Conservation (phyloP, 495 filamentous ascomycete genomes). For the Penicillium simplicissimum region DNA sequence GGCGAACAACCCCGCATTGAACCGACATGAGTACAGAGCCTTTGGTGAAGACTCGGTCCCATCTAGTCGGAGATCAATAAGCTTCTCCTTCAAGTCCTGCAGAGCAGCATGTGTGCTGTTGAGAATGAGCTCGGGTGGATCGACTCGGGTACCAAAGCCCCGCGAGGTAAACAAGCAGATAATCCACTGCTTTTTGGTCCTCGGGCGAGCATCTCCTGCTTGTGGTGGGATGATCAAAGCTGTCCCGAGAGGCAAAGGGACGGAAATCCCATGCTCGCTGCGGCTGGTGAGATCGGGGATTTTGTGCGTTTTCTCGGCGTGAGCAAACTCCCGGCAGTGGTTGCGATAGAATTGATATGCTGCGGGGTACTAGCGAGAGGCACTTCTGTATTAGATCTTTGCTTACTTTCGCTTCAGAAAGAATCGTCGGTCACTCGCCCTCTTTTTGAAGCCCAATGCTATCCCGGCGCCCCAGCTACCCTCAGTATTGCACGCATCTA, state of each 20-base stretch:
- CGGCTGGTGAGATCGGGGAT: constrained; percentile 9
- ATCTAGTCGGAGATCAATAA: constrained; percentile 15
- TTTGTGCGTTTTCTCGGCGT: constrained; percentile 6
- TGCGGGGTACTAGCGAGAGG: constrained; percentile 38
- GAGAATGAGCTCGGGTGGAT: constrained; percentile 33
- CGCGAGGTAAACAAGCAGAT: constrained; percentile 50
- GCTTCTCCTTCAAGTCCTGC: constrained; percentile 36
- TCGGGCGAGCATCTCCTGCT: constrained; percentile 18
- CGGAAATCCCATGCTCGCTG: neutral
- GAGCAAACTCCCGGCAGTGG: constrained; percentile 30
- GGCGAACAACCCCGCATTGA: constrained; percentile 46
- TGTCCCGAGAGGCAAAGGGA: constrained; percentile 33
- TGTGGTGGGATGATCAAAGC: constrained; percentile 49
- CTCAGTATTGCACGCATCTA: constrained; percentile 50
- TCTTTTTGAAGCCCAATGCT: constrained; percentile 35
- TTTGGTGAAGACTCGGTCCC: constrained; percentile 8
- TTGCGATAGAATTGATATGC: constrained; percentile 38
- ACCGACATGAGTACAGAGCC: constrained; percentile 39
- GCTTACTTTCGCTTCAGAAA: neutral
- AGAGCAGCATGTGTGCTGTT: constrained; percentile 43
- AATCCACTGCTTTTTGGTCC: constrained; percentile 44
- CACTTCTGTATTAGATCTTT: neutral
- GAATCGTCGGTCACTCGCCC: constrained; percentile 23
- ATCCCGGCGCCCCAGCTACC: constrained; percentile 50
- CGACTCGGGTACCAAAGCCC: constrained; percentile 32